Evolutionary conservation across 2,329 filamentous ascomycete genomes (phyloP).

Genomic region (Coniochaeta pulveracea): DNA sequence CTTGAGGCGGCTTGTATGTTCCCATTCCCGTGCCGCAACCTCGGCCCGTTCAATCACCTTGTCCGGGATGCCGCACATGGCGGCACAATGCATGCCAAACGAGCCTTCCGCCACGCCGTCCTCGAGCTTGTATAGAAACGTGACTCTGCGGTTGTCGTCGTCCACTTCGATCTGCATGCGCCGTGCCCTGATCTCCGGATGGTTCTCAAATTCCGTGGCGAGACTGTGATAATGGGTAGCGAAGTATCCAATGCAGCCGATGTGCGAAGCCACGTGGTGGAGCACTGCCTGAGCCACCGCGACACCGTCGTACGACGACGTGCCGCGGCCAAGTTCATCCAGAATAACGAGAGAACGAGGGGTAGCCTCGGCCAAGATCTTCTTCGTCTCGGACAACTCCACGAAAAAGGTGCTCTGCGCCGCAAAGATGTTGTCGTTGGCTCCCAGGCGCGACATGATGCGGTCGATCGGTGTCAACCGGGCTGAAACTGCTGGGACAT

Average conservation of each 20-base stretch:
- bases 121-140: conserved; percentile 91
- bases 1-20: conserved; percentile 84
- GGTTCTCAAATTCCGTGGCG: conserved; percentile 77
- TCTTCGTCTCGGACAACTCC: conserved; percentile 93
- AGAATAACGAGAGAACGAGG: conserved; percentile 91
- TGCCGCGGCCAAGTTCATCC: conserved; percentile 90
- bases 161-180: conserved; percentile 96
- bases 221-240: conserved; percentile 96
- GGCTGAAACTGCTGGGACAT: conserved; percentile 75
- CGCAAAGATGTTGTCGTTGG: conserved; percentile 98
- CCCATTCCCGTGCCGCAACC: conserved; percentile 81
- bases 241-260: conserved; percentile 92
- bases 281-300: conserved; percentile 93
- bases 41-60: conserved; percentile 81
- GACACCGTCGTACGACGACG: conserved; percentile 90
- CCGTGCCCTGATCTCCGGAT: conserved; percentile 77
- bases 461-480: conserved; percentile 84
- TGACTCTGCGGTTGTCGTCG: conserved; percentile 72
- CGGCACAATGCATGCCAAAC: conserved; percentile 97
- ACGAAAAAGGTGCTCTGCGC: conserved; percentile 98
- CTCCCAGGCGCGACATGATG: conserved; percentile 96
- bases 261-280: conserved; percentile 89
- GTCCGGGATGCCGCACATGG: conserved; percentile 88
- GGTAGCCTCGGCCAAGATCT: conserved; percentile 90
- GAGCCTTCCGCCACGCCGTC: conserved; percentile 89